phyloP scores from a whole-genome alignment of 441 rosid genomes.

The Raphanus hybrid region DNA sequence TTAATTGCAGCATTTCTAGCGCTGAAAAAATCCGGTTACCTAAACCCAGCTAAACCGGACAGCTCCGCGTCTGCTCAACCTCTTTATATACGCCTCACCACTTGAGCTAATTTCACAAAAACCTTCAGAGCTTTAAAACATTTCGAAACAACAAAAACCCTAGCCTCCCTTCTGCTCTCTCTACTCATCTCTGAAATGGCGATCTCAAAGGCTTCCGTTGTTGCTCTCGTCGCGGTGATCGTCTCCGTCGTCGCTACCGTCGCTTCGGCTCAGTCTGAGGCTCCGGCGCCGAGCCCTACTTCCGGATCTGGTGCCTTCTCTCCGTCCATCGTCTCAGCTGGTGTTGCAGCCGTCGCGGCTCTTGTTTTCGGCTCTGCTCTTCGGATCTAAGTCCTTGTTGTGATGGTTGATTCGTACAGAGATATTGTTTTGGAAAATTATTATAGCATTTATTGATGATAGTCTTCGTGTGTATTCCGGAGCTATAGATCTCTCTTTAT shows the following conservation, averaged over 20 bases:
- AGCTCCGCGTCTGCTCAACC: constrained; percentile 9
- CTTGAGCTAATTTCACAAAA: not conserved
- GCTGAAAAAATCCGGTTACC: constrained; percentile 19
- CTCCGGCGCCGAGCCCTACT: constrained; percentile 44
- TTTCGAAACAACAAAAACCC: constrained; percentile 13
- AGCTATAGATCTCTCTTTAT: constrained; percentile 31
- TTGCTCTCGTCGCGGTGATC: constrained; percentile 15
- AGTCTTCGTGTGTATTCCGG: constrained; percentile 33
- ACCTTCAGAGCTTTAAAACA: not conserved
- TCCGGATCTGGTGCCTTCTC: constrained; percentile 43
- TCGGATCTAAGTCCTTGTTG: constrained; percentile 35
- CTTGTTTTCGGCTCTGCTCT: constrained; percentile 47
- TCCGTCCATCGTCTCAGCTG: constrained; percentile 37
- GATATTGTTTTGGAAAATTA: constrained; percentile 1
- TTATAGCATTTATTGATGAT: constrained; percentile 27
- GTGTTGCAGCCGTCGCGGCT: constrained; percentile 42
- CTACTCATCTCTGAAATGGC: no score
- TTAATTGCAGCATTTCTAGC: not conserved
- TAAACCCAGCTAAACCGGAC: not conserved
- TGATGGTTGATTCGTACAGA: constrained; percentile 13
- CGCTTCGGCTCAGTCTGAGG: constrained; percentile 40
- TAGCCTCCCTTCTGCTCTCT: not conserved
- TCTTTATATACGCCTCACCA: constrained; percentile 26
- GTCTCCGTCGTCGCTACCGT: constrained; percentile 38
- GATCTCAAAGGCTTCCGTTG: no score